Conservation (phyloP, 306 rosid species). For the Acacia crassicarpa region DNA sequence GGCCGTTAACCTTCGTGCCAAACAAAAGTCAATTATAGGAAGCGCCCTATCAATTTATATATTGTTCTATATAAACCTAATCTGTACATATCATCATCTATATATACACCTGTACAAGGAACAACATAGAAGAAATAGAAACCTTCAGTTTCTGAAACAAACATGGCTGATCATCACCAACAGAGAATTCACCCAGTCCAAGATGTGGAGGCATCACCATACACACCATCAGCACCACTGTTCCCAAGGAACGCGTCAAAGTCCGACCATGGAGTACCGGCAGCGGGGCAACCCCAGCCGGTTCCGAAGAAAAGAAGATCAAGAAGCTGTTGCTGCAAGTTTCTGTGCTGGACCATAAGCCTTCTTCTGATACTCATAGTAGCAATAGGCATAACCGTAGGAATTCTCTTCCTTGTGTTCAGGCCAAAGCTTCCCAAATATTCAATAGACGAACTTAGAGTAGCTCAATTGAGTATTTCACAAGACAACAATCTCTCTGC, state of each 20-base stretch:
- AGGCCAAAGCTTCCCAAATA: slow-evolving; percentile 82
- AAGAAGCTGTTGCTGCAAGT: slow-evolving; percentile 66
- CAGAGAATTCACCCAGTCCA: slow-evolving; percentile 60
- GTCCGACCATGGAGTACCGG: slow-evolving; percentile 48
- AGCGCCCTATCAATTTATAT: slow-evolving; percentile 19
- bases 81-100: background rate
- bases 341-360: slow-evolving; percentile 55
- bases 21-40: slow-evolving; percentile 37
- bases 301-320: slow-evolving; percentile 45
- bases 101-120: background rate
- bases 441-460: slow-evolving; percentile 47
- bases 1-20: slow-evolving; percentile 15
- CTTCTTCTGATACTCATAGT: slow-evolving; percentile 42
- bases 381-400: slow-evolving; percentile 50
- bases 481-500: slow-evolving; percentile 43
- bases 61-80: background rate
- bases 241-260: slow-evolving; percentile 38
- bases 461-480: slow-evolving; percentile 40
- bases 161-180: slow-evolving; percentile 39
- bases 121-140: background rate
- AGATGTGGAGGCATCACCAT: slow-evolving; percentile 64
- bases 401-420: slow-evolving; percentile 67
- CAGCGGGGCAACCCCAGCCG: slow-evolving; percentile 26
- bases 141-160: slow-evolving; percentile 1
- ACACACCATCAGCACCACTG: slow-evolving; percentile 56